Percentiles rank a stretch among this genome's conserved stretches.
These are phyloP conservation scores for Calocera viscosa DNA, from an alignment of 768 basidiomycete species.

Conservation along the genomic window DNA sequence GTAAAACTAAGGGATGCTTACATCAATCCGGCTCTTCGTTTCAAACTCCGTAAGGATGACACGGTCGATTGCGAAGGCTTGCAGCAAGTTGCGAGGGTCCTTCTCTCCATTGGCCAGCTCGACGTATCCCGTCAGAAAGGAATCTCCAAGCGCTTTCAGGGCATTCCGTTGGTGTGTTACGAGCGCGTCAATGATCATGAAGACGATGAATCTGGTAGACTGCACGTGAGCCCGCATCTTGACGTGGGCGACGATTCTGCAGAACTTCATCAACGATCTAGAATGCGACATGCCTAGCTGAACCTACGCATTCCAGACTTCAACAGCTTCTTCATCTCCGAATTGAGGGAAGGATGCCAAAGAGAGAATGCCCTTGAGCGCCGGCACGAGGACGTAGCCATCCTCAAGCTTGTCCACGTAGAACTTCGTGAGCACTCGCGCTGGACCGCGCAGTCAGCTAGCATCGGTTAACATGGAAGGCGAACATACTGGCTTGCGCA, in stretches of 20 bases:
- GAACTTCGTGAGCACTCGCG: slow-evolving; percentile 69
- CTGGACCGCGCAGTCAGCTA: slow-evolving; percentile 38
- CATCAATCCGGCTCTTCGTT: slow-evolving; percentile 60
- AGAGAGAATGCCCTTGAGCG: slow-evolving; percentile 59
- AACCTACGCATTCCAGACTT: slow-evolving; percentile 50
- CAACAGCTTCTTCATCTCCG: slow-evolving; percentile 48
- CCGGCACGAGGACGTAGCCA: slow-evolving; percentile 67
- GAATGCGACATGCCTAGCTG: slow-evolving; percentile 10
- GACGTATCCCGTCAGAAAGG: slow-evolving; percentile 66
- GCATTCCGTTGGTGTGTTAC: slow-evolving; percentile 60
- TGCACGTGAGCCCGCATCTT: slow-evolving; percentile 74
- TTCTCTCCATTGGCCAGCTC: slow-evolving; percentile 87
- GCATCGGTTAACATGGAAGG: not conserved
- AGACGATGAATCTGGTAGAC: slow-evolving; percentile 67
- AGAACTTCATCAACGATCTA: not conserved
- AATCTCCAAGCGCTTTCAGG: slow-evolving; percentile 55
- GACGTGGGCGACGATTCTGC: slow-evolving; percentile 63
- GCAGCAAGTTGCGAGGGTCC: slow-evolving; percentile 83
- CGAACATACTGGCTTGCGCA: slow-evolving; percentile 59
- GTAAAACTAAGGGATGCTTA: slow-evolving; percentile 27
- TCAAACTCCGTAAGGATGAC: slow-evolving; percentile 84
- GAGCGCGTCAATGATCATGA: slow-evolving; percentile 65
- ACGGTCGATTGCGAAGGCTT: slow-evolving; percentile 80
- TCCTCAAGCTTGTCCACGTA: slow-evolving; percentile 80
- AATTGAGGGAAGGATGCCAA: slow-evolving; percentile 53